A percentile compares a stretch with the other conserved stretches of the same genome.
Evolutionary conservation across 192 early-diverging fungal species (phyloP).

Genomic region (Coemansia furcata): DNA sequence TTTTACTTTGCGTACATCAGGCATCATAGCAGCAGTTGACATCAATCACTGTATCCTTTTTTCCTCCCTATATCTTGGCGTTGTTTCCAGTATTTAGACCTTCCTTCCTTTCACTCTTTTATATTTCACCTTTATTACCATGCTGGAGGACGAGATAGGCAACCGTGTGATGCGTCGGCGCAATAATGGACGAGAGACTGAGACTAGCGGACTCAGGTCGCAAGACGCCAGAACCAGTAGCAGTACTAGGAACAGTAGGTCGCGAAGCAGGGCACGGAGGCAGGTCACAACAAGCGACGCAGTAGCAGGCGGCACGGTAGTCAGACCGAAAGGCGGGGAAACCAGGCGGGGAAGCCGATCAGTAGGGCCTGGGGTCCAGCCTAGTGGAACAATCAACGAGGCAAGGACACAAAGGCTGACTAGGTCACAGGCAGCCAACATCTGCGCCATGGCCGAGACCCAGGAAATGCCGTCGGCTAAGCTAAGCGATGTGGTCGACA

Average conservation of each 20-base stretch:
- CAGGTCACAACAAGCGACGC: not conserved
- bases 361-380: not conserved
- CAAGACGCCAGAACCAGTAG: constrained; percentile 2
- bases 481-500: not conserved
- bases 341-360: not conserved
- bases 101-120: not conserved
- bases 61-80: constrained; percentile 1
- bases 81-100: not conserved
- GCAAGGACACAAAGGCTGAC: not conserved
- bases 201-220: constrained; percentile 5
- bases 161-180: constrained; percentile 7
- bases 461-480: not conserved
- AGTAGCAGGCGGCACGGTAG: constrained; percentile 1
- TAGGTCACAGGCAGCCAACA: not conserved
- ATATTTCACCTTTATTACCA: constrained; percentile 5
- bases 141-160: constrained; percentile 32
- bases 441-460: not conserved
- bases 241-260: not conserved
- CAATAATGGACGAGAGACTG: not conserved
- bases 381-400: not conserved
- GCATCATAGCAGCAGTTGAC: not conserved
- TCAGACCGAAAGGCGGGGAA: not conserved
- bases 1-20: not conserved
- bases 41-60: not conserved
- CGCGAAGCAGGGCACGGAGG: not conserved